Percentiles rank a stretch among this genome's conserved stretches.
Conservation (phyloP, 2,329 filamentous ascomycete genomes). For the Beauveria pseudobassiana region DNA sequence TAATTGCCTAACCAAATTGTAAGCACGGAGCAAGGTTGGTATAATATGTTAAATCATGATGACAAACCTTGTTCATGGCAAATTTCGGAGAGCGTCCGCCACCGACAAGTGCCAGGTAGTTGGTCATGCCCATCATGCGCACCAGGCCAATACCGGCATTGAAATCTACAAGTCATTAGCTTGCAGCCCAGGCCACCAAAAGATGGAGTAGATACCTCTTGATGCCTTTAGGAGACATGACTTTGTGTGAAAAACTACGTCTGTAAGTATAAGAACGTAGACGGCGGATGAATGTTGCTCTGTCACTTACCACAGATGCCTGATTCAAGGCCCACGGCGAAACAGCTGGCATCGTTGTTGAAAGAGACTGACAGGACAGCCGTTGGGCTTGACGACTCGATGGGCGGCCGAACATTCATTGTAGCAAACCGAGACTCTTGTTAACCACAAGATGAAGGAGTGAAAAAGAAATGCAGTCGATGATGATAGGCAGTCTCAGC, state of each 20-base stretch:
- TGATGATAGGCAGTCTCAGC: not conserved
- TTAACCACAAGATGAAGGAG: not conserved
- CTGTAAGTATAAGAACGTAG: constrained; percentile 19
- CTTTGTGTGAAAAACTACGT: constrained; percentile 62
- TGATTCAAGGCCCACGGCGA: constrained; percentile 77
- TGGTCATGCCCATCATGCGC: constrained; percentile 79
- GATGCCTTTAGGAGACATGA: constrained; percentile 60
- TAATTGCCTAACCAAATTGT: constrained; percentile 54
- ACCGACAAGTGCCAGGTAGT: constrained; percentile 83
- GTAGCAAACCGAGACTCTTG: constrained; percentile 15
- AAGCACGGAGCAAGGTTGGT: not conserved
- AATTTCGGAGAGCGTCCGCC: constrained; percentile 82
- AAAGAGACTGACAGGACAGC: constrained; percentile 77
- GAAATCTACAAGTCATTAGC: constrained; percentile 46
- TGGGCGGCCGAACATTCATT: constrained; percentile 86
- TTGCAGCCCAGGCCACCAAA: not conserved
- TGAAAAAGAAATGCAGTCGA: not conserved
- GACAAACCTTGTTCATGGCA: constrained; percentile 68
- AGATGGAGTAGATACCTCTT: constrained; percentile 30
- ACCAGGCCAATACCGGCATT: constrained; percentile 75
- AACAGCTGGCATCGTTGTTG: constrained; percentile 78
- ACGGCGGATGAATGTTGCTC: not conserved
- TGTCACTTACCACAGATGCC: constrained; percentile 67
- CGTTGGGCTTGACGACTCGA: constrained; percentile 68
- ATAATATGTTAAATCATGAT: not conserved